A percentile compares a stretch with the other conserved stretches of the same genome.
These are phyloP conservation scores for Physcomitrellopsis africana DNA, from an alignment of 225 moss, liverwort and hornwort species.

Conservation along the genomic window DNA sequence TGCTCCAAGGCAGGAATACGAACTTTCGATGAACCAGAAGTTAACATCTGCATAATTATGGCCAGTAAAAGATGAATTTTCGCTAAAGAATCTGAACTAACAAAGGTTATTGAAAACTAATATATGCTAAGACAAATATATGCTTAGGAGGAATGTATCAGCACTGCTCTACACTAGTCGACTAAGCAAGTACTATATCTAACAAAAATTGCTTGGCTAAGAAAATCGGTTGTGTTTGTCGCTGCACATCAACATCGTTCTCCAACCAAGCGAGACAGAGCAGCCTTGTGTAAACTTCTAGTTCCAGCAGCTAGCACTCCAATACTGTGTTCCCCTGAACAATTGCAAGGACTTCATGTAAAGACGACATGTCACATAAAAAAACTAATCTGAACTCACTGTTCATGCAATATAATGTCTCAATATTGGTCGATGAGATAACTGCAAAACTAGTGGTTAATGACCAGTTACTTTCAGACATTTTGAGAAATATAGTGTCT, in stretches of 20 bases:
- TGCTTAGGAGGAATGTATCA: constrained; percentile 4
- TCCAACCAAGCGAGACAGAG: constrained; percentile 50
- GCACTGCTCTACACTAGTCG: constrained; percentile 9
- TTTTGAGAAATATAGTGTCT: not conserved
- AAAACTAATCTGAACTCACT: not conserved
- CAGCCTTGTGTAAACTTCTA: constrained; percentile 68
- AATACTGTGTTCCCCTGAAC: constrained; percentile 66
- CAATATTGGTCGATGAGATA: no score
- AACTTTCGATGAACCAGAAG: not conserved
- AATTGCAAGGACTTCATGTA: constrained; percentile 8
- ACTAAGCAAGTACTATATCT: not conserved
- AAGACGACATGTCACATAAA: not conserved
- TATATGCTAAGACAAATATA: not conserved
- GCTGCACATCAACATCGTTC: constrained; percentile 2
- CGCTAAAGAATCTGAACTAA: constrained; percentile 25
- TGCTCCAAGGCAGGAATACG: not conserved
- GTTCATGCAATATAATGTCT: not conserved
- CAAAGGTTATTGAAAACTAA: constrained; percentile 18
- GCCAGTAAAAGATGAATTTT: not conserved
- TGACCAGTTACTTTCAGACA: constrained; percentile 3
- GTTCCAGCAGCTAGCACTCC: constrained; percentile 91
- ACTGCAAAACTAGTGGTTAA: no score
- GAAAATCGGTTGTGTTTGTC: not conserved
- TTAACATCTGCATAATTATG: not conserved
- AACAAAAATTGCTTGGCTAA: constrained; percentile 19